Evolutionary conservation across 2,329 filamentous ascomycete species (phyloP).

Genomic region (Thyridium curvatum): DNA sequence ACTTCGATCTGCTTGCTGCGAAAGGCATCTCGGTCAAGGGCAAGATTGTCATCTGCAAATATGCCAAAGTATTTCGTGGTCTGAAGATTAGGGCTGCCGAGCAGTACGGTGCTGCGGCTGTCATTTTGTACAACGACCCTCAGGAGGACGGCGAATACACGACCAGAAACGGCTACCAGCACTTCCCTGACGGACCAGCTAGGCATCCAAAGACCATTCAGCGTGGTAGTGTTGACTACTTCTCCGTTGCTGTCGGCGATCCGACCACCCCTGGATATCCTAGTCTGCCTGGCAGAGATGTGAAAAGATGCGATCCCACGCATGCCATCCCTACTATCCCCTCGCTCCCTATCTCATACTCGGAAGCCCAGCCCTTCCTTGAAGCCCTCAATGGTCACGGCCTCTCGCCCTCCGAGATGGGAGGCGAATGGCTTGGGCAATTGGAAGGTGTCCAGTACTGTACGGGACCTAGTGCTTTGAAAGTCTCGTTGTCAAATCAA

Average conservation of each 20-base stretch:
- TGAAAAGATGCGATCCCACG: slow-evolving; percentile 56
- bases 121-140: slow-evolving; percentile 68
- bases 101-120: slow-evolving; percentile 68
- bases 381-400: slow-evolving; percentile 72
- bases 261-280: slow-evolving; percentile 81
- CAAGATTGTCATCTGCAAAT: slow-evolving; percentile 73
- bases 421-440: too few relatives aligned
- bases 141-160: slow-evolving; percentile 71
- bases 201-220: slow-evolving; percentile 74
- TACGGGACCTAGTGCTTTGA: too few relatives aligned
- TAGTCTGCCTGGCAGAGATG: slow-evolving; percentile 58
- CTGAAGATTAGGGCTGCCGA: slow-evolving; percentile 80
- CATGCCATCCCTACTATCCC: slow-evolving; percentile 65
- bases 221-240: slow-evolving; percentile 64
- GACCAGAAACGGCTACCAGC: slow-evolving; percentile 63
- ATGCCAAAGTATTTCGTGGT: slow-evolving; percentile 71
- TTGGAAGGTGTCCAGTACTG: too few relatives aligned
- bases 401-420: slow-evolving; percentile 57
- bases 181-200: slow-evolving; percentile 70
- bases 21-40: slow-evolving; percentile 65
- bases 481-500: too few relatives aligned
- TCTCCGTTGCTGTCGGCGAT: slow-evolving; percentile 41
- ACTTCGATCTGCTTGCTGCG: slow-evolving; percentile 65
- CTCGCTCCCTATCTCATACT: slow-evolving; percentile 74
- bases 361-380: slow-evolving; percentile 70